Base-by-base conservation (phyloP, 2,329 filamentous ascomycete species). In the Mariannaea sp. region DNA sequence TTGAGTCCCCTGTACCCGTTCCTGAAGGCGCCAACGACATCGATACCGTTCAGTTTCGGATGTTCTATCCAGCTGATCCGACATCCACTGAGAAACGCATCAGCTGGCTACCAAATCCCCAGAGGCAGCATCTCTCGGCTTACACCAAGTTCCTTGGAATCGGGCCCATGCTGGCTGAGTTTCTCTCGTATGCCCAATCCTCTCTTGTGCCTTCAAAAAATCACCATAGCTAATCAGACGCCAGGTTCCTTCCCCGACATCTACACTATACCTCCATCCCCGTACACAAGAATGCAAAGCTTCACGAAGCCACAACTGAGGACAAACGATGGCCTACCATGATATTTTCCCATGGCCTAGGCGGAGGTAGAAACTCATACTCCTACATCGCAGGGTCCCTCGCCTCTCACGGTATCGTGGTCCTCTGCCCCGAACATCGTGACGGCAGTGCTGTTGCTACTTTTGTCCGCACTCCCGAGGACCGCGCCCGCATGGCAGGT, bases 331-430 rank as follows among this genome's bases (percentile, higher is more conserved):
- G 89, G 87, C 90, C 91, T 0, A 88, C 90, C 1, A 85, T 91
- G 76, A 78, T 96, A 57, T 95, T 96, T 72, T 94, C 90, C 1
- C 91, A 96, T 68, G 91, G 91, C 1, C 78, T 96, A 1, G 91
- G 89, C 30, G 91, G 91, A 30, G 87, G 84, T 55, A 82, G 89
- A 60, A 94, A 94, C 65, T 85, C 89, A 9, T 96, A 96, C 74
- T 93, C 89, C n/a, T 87, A 92, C 66, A 75, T 95, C 19, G 87
- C 82, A 14, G 89, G 89, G 13, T 90, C 89, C 0, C 74, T 96
- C 22, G 89, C 91, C 4, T 91, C 88, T 16, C 86, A 94, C 65
- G 91, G 91, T 33, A 79, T 92, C 17, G 84, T 94, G 7, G 90
- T 95, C 2, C 76, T 93, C 47, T 91, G 89, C 52, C 85, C 89